These are phyloP conservation scores for Maudiozyma pseudohumilis DNA, from an alignment of 805 yeast species.

Conservation along the genomic window DNA sequence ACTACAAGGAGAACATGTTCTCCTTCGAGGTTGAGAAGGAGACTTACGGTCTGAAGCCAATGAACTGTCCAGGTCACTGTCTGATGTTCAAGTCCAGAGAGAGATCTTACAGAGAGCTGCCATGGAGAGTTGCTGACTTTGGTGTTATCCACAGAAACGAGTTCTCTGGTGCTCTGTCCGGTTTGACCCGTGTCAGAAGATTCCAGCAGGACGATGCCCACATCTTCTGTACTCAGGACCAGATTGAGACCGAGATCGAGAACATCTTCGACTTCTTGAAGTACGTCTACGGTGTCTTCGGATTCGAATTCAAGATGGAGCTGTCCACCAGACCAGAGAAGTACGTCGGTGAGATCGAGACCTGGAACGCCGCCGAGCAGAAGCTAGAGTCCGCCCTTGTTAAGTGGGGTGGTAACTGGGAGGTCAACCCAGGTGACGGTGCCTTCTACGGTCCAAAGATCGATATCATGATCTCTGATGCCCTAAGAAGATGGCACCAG, in stretches of 20 bases:
- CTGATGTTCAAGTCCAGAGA: constrained; percentile 84
- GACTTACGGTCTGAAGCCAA: constrained; percentile 87
- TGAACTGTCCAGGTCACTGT: constrained; percentile 92
- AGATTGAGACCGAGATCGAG: constrained; percentile 77
- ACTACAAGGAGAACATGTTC: constrained; percentile 96
- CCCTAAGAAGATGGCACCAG: constrained; percentile 93
- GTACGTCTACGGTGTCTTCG: constrained; percentile 81
- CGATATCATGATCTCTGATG: constrained; percentile 92
- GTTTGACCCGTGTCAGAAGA: constrained; percentile 93
- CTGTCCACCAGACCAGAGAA: constrained; percentile 96
- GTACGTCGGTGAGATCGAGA: constrained; percentile 85
- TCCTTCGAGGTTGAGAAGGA: constrained; percentile 96
- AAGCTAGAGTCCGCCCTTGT: constrained; percentile 76
- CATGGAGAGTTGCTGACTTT: constrained; percentile 98
- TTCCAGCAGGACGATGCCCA: constrained; percentile 99
- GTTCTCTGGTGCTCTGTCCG: constrained; percentile 88
- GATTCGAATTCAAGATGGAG: constrained; percentile 94
- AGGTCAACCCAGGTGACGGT: constrained; percentile 93
- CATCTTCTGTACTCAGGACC: constrained; percentile 89
- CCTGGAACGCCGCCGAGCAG: constrained; percentile 88
- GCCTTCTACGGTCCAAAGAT: constrained; percentile 94
- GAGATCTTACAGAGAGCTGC: constrained; percentile 92
- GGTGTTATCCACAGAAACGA: constrained; percentile 97
- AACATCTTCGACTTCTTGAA: constrained; percentile 79
- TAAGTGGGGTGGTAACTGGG: constrained; percentile 86